Evolutionary conservation across 2,329 filamentous ascomycete species (phyloP), one percentile per base, ranked within the genome.

Genomic region (Huntiella omanensis): DNA sequence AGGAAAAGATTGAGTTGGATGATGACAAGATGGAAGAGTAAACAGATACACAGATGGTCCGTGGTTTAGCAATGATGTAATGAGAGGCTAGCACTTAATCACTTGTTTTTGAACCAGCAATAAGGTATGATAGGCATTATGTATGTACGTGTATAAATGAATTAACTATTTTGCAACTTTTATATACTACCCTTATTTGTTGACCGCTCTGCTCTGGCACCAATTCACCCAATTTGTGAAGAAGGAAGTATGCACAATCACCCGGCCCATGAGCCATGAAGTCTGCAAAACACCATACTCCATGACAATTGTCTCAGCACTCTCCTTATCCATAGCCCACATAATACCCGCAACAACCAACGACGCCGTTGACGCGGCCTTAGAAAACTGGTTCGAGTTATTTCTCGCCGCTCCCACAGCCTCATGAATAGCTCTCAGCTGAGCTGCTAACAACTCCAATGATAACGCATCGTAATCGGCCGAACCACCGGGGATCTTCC

Each of bases 21-120:
- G 67, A 72, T 32, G 82, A 87, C 58, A 85, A 83, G 70, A 94
- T 94, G 86, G 82, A 93, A 66, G 84, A 91, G 64, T 92, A 79
- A 35, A 45, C 10, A 22, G 16, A 17, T 28, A 28, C 22, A 28
- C 22, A 28, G 22, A 28, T 28, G 22, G 6, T 28, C 22, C 22
- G 22, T 10, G 22, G 22, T 28, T 28, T 28, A 28, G 22, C 22
- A 28, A 28, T 28, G 22, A 28, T 28, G 22, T 28, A 28, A 28
- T 28, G 22, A 28, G 22, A 28, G 22, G 10, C 22, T 28, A 28
- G 22, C 22, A 28, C 22, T 28, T 28, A 28, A 28, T 28, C 22
- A 28, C 22, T 28, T 28, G 22, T 28, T 28, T 28, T 28, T 28
- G 22, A 28, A 7, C 22, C 22, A 28, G 22, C 4, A 28, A 28